Evolutionary conservation across 2,329 filamentous ascomycete species (phyloP).

Genomic region (Eutypa lata): DNA sequence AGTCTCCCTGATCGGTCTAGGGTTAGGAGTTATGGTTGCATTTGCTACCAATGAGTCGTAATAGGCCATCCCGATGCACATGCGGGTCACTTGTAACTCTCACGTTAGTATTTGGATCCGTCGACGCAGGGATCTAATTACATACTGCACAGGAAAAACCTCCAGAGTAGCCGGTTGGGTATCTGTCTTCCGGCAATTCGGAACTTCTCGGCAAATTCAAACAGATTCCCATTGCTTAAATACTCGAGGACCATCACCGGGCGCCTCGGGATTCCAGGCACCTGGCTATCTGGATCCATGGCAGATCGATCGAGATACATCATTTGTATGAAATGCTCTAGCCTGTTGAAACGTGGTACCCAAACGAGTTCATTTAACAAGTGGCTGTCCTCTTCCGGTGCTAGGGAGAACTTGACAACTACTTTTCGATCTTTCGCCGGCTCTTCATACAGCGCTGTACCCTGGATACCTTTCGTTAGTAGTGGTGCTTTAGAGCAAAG

Average conservation of each 20-base stretch:
- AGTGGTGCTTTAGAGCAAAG: too few species aligned
- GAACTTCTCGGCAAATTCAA: neutral
- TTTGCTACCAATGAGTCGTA: neutral
- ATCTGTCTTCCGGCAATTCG: neutral
- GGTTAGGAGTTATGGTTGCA: too few species aligned
- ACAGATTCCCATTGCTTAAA: neutral
- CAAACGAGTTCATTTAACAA: neutral
- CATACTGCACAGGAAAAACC: neutral
- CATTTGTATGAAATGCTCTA: neutral
- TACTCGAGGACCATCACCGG: neutral
- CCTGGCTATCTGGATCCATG: too few species aligned
- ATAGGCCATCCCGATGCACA: neutral
- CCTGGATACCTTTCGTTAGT: too few species aligned
- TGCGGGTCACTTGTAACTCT: neutral
- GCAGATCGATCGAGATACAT: neutral
- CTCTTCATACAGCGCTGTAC: neutral
- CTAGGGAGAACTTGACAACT: neutral
- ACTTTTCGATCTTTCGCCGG: neutral
- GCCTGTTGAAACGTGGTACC: neutral
- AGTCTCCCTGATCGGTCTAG: neutral
- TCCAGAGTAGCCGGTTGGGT: neutral
- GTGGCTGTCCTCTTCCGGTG: neutral
- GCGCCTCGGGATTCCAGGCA: neutral
- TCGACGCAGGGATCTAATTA: too few species aligned
- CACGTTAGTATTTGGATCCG: too few species aligned